Evolutionary conservation across 805 yeast genomes (phyloP).

Genomic region (Komagataella phaffii): DNA sequence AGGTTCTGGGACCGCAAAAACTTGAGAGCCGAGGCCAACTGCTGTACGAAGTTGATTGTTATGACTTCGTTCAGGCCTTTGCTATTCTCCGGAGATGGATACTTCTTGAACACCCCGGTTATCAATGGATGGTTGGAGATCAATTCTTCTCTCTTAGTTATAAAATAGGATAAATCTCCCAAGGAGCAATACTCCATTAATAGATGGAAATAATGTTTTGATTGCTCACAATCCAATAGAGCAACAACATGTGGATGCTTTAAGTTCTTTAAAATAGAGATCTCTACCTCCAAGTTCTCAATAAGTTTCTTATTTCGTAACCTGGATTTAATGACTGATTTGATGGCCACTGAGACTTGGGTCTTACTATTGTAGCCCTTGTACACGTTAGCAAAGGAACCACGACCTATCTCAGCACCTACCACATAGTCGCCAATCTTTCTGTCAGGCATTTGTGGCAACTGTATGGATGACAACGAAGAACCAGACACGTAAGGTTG

Average conservation of each 20-base stretch:
- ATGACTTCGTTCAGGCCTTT: conserved; percentile 72
- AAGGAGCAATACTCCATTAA: conserved; percentile 95
- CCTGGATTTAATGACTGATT: conserved; percentile 73
- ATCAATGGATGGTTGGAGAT: conserved; percentile 67
- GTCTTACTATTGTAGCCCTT: conserved; percentile 45
- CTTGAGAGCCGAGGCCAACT: conserved; percentile 70
- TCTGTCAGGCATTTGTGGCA: neutral
- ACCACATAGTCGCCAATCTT: conserved; percentile 36
- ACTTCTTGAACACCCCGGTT: conserved; percentile 60
- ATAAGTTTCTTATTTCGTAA: conserved; percentile 75
- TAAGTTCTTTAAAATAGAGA: conserved; percentile 74
- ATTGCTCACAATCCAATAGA: conserved; percentile 69
- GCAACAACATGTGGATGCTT: conserved; percentile 91
- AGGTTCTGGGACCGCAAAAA: conserved; percentile 74
- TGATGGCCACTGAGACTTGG: conserved; percentile 67
- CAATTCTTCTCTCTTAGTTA: conserved; percentile 61
- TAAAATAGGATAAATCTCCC: conserved; percentile 86
- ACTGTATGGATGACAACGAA: neutral
- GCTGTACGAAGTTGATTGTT: conserved; percentile 77
- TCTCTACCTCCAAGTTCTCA: conserved; percentile 88
- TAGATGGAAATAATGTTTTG: conserved; percentile 65
- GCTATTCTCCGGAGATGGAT: conserved; percentile 66
- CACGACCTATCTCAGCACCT: conserved; percentile 87
- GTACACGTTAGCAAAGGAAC: conserved; percentile 92
- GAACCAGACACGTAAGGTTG: neutral